phyloP scores from a whole-genome alignment of 1,284 basidiomycete species.

The Amylostereum areolatum region DNA sequence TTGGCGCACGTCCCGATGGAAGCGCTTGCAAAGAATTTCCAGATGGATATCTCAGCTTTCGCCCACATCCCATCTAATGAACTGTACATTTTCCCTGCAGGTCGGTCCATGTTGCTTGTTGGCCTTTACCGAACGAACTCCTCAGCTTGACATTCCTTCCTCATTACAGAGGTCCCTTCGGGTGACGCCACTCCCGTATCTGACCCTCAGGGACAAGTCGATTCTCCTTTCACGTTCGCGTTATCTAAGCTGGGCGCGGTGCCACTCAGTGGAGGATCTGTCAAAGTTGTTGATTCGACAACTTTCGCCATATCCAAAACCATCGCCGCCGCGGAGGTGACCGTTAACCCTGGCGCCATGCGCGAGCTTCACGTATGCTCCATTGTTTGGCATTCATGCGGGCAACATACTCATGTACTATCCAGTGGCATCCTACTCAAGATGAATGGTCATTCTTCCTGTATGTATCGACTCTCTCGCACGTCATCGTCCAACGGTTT shows the following conservation, averaged over 20 bases:
- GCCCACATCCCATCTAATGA: constrained; percentile 50
- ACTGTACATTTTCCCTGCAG: constrained; percentile 63
- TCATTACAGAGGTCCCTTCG: constrained; percentile 22
- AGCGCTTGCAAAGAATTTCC: constrained; percentile 71
- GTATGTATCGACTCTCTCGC: constrained; percentile 20
- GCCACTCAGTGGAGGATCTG: constrained; percentile 48
- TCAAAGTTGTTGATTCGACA: constrained; percentile 58
- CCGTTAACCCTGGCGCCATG: constrained; percentile 62
- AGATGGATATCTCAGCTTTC: constrained; percentile 47
- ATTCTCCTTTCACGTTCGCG: constrained; percentile 47
- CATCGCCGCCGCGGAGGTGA: constrained; percentile 63
- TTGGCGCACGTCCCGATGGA: constrained; percentile 53
- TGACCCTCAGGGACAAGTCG: constrained; percentile 46
- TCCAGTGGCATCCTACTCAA: constrained; percentile 68
- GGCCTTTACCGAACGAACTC: too few species aligned
- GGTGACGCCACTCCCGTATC: constrained; percentile 31
- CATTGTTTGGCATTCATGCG: neutral
- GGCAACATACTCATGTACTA: constrained; percentile 3
- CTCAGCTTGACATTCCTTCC: constrained; percentile 10
- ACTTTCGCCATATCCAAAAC: constrained; percentile 46
- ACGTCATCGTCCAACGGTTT: neutral
- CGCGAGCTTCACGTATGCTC: constrained; percentile 30
- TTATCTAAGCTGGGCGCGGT: constrained; percentile 50
- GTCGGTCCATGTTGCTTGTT: constrained; percentile 25
- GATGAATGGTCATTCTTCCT: constrained; percentile 61